Percentiles rank a stretch among this genome's conserved stretches.
Conservation (phyloP, 495 filamentous ascomycete genomes). For the Penicillium lagena region DNA sequence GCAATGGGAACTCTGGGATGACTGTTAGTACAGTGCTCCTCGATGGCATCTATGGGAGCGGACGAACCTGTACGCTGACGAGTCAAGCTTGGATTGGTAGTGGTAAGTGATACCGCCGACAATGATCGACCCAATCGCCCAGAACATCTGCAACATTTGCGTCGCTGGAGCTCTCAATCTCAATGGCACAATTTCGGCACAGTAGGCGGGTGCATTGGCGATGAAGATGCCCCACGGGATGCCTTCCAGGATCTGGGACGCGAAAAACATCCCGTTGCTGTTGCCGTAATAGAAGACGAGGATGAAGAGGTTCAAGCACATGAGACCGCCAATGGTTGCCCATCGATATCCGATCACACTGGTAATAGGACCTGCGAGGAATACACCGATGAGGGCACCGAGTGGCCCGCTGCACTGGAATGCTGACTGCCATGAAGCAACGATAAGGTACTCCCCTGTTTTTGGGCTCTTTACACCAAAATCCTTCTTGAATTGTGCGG, state of each 20-base stretch:
- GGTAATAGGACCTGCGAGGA: slow-evolving; percentile 38
- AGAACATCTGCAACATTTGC: slow-evolving; percentile 43
- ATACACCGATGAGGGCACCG: slow-evolving; percentile 39
- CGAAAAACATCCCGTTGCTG: slow-evolving; percentile 33
- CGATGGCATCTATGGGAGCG: slow-evolving; percentile 17
- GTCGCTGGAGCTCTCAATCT: slow-evolving; percentile 37
- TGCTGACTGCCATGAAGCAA: slow-evolving; percentile 38
- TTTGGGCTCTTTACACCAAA: slow-evolving; percentile 24
- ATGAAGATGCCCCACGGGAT: slow-evolving; percentile 46
- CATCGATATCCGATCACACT: slow-evolving; percentile 43
- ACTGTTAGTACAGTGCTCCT: slow-evolving; percentile 25
- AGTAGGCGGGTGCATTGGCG: slow-evolving; percentile 40
- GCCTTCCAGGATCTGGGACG: slow-evolving; percentile 39
- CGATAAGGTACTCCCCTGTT: slow-evolving; percentile 16
- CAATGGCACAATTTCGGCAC: slow-evolving; percentile 38
- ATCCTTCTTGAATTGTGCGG: slow-evolving; percentile 21
- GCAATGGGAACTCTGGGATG: slow-evolving; percentile 35
- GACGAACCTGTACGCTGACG: slow-evolving; percentile 37
- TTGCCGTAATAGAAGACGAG: slow-evolving; percentile 40
- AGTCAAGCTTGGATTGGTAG: slow-evolving; percentile 27
- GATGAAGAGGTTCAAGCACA: slow-evolving; percentile 39
- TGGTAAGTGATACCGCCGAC: slow-evolving; percentile 38
- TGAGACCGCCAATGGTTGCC: slow-evolving; percentile 34
- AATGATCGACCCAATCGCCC: slow-evolving; percentile 40
- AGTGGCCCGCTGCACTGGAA: slow-evolving; percentile 35